These are phyloP conservation scores for Austropuccinia psidii DNA, from an alignment of 1,284 basidiomycete species.

Conservation along the genomic window DNA sequence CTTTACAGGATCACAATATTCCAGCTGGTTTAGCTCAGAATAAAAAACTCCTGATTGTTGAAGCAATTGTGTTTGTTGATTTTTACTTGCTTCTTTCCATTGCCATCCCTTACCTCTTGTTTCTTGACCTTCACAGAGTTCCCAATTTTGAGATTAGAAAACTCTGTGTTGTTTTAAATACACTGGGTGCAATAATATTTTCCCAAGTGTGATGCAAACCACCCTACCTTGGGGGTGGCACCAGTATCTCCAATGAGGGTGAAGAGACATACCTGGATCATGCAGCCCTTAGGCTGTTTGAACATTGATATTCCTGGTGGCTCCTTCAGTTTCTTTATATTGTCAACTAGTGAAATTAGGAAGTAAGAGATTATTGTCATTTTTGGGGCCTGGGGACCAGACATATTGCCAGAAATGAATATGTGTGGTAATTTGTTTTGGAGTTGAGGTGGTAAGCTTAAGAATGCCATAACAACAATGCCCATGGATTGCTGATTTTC, in stretches of 20 bases:
- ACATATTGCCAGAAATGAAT: constrained; percentile 1
- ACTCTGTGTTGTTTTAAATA: not conserved
- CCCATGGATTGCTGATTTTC: constrained; percentile 8
- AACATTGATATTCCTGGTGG: not conserved
- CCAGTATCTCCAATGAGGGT: constrained; percentile 1
- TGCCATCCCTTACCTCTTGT: too few species aligned
- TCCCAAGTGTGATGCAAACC: not conserved
- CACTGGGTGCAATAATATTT: constrained; percentile 1
- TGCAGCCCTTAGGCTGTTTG: not conserved
- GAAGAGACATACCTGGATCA: not conserved
- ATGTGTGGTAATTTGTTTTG: not conserved
- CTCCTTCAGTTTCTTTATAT: not conserved
- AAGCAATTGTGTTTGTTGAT: too few species aligned
- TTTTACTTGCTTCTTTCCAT: too few species aligned
- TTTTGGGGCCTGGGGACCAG: not conserved
- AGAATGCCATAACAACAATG: not conserved
- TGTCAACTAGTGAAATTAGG: not conserved
- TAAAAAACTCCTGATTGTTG: not conserved
- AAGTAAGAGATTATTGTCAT: not conserved
- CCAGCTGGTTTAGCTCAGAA: not conserved
- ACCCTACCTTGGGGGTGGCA: not conserved
- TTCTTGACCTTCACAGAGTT: too few species aligned
- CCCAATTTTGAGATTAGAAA: too few species aligned
- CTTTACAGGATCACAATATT: too few species aligned
- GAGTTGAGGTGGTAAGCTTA: not conserved